phyloP scores from a whole-genome alignment of 345 rosid genomes.

The Dipteronia sinensis region DNA sequence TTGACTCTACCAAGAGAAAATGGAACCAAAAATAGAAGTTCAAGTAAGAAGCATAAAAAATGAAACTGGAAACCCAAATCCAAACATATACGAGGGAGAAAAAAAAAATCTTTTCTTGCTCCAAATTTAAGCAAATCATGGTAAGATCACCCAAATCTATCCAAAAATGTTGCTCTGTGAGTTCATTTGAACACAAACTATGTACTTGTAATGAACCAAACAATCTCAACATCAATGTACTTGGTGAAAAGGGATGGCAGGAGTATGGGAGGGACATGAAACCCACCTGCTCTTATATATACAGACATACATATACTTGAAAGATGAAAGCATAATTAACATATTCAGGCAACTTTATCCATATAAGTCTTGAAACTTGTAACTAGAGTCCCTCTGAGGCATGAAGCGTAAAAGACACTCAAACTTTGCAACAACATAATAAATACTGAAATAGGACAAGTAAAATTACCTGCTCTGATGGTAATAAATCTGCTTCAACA shows the following conservation, averaged over 20 bases:
- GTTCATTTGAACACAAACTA: background rate
- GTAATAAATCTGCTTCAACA: slow-evolving; percentile 72
- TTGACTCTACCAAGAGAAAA: background rate
- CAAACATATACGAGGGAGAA: background rate
- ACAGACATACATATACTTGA: no score
- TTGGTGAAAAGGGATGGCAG: background rate
- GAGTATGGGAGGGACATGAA: background rate
- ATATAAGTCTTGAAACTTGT: background rate
- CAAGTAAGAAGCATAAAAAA: background rate
- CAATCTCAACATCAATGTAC: background rate
- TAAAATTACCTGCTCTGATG: slow-evolving; percentile 58
- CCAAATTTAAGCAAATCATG: background rate
- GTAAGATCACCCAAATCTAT: background rate
- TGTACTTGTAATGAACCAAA: background rate
- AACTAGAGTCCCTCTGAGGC: no score
- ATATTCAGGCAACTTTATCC: background rate
- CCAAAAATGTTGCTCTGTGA: background rate
- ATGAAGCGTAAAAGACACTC: background rate
- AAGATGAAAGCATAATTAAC: no score
- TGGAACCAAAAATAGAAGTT: no score
- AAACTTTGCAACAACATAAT: background rate
- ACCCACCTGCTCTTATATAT: background rate
- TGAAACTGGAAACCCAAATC: background rate
- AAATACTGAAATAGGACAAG: slow-evolving; percentile 7
- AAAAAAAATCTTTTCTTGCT: background rate